phyloP scores from a whole-genome alignment of 1,284 basidiomycete genomes.

The Puccinia coronata region DNA sequence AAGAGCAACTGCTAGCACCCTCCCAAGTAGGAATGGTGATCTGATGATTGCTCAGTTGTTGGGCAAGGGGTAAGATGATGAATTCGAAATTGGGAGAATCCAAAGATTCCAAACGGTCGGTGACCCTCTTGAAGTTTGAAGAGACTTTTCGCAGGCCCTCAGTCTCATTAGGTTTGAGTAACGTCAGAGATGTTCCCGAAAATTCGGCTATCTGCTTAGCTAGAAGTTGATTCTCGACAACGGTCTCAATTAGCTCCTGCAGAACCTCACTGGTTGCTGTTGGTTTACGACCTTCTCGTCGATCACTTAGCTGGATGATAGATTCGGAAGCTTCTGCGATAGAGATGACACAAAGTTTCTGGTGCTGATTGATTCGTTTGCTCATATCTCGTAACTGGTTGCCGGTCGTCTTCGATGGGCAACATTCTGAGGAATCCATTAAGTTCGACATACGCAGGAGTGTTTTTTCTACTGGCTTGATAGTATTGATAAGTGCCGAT shows the following conservation, averaged over 20 bases:
- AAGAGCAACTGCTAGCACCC: conserved; percentile 66
- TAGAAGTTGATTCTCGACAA: neutral
- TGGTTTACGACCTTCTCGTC: neutral
- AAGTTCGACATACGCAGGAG: conserved; percentile 29
- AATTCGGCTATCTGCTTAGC: neutral
- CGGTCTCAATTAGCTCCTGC: neutral
- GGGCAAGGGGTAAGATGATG: conserved; percentile 24
- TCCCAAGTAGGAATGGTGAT: neutral
- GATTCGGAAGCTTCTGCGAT: conserved; percentile 50
- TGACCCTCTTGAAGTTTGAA: neutral
- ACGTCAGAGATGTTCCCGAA: conserved; percentile 14
- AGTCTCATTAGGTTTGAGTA: conserved; percentile 26
- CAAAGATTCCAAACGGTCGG: conserved; percentile 8
- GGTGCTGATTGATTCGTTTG: conserved; percentile 65
- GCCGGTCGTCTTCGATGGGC: conserved; percentile 65
- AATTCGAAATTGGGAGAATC: neutral
- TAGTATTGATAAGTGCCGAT: conserved; percentile 11
- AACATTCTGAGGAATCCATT: neutral
- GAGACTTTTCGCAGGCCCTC: neutral
- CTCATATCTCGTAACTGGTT: conserved; percentile 70
- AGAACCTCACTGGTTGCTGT: neutral
- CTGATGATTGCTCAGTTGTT: conserved; percentile 29
- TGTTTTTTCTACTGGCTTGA: conserved; percentile 5
- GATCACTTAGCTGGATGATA: conserved; percentile 6
- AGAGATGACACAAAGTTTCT: conserved; percentile 55